A percentile compares a stretch with the other conserved stretches of the same genome.
These are phyloP conservation scores for Primulina eburnea DNA, from an alignment of 257 asterid species.

Conservation along the genomic window DNA sequence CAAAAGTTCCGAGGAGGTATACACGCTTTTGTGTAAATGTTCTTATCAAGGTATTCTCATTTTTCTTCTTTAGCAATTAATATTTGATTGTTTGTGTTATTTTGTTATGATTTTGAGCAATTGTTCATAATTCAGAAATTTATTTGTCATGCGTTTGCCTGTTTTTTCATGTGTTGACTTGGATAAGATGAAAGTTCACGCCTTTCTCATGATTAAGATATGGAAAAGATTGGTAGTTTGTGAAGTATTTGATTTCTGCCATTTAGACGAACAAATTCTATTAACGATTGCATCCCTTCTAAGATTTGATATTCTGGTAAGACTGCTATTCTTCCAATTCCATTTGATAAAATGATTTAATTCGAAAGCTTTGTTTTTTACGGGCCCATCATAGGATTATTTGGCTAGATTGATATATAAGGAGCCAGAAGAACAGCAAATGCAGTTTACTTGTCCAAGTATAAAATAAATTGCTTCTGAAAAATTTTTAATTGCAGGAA, in stretches of 20 bases:
- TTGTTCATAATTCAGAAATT: not conserved
- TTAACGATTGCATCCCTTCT: not conserved
- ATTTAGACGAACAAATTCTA: too few relatives aligned
- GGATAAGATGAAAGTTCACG: not conserved
- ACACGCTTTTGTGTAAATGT: slow-evolving; percentile 74
- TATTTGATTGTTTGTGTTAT: slow-evolving; percentile 3
- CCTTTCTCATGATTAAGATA: not conserved
- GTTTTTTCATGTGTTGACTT: slow-evolving; percentile 13
- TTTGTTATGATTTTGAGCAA: not conserved
- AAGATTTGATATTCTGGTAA: not conserved
- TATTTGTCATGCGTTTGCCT: not conserved
- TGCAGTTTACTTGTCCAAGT: not conserved
- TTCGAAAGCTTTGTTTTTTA: not conserved
- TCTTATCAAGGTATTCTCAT: slow-evolving; percentile 72
- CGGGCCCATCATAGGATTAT: not conserved
- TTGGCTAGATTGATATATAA: not conserved
- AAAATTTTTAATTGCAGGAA: not conserved
- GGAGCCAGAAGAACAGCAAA: not conserved
- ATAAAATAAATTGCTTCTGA: not conserved
- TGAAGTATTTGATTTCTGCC: not conserved
- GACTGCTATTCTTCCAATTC: not conserved
- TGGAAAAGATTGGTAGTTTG: not conserved
- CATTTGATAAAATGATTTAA: not conserved
- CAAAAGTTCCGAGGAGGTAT: slow-evolving; percentile 65
- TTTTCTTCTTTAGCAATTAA: not conserved